Conservation (phyloP, 164 flowering plant genomes). For the Umbellularia californica region DNA sequence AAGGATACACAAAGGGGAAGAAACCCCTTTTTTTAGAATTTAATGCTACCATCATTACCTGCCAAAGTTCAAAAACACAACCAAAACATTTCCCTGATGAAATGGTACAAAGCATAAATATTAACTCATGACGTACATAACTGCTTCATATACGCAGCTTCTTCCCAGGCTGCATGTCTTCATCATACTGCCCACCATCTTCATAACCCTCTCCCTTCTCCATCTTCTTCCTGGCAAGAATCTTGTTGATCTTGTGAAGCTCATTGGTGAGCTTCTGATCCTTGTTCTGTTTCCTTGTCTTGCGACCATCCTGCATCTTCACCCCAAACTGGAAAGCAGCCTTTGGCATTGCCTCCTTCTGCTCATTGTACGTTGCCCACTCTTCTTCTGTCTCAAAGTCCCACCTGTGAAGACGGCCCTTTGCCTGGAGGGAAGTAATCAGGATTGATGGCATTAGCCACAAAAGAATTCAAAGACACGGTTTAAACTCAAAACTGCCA, state of each 20-base stretch:
- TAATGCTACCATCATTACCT: too few relatives aligned
- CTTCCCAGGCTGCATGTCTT: slow-evolving; percentile 66
- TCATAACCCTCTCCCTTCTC: slow-evolving; percentile 55
- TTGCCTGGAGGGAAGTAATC: slow-evolving; percentile 47
- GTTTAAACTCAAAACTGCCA: background rate
- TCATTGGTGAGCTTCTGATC: slow-evolving; percentile 94
- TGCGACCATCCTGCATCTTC: slow-evolving; percentile 98
- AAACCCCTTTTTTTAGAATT: too few relatives aligned
- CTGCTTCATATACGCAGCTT: slow-evolving; percentile 53
- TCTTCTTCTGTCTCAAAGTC: slow-evolving; percentile 98
- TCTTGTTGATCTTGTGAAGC: slow-evolving; percentile 84
- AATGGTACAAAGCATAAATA: too few relatives aligned
- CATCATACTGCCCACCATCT: slow-evolving; percentile 43
- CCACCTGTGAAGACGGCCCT: slow-evolving; percentile 98
- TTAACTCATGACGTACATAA: too few relatives aligned
- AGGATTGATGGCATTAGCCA: background rate
- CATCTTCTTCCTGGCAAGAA: slow-evolving; percentile 73
- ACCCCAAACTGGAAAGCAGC: slow-evolving; percentile 99
- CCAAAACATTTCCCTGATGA: too few relatives aligned
- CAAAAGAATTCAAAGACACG: background rate
- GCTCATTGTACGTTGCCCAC: slow-evolving; percentile 95
- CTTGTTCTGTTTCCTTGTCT: slow-evolving; percentile 90
- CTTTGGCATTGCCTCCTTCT: slow-evolving; percentile 99
- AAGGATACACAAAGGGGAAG: too few relatives aligned
- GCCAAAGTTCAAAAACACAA: too few relatives aligned